Evolutionary conservation across 495 filamentous ascomycete genomes (phyloP).

Genomic region (Peziza echinospora): DNA sequence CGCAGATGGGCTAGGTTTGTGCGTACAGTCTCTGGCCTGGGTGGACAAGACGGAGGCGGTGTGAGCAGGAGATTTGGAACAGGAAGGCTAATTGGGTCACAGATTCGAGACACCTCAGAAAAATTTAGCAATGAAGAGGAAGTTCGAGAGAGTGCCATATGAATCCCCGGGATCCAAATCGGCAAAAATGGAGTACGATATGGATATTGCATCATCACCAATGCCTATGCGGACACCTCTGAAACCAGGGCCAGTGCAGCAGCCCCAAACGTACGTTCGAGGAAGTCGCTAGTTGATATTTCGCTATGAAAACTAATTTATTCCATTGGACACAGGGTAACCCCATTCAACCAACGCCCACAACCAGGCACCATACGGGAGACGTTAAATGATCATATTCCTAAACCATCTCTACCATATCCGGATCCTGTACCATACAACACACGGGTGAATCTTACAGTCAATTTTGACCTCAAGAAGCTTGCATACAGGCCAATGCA

Average conservation of each 20-base stretch:
- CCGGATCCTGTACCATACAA: conserved; percentile 4
- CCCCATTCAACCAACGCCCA: conserved; percentile 45
- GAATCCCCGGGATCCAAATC: conserved; percentile 9
- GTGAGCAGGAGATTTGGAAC: background rate
- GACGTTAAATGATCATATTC: conserved; percentile 56
- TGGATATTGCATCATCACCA: conserved; percentile 3
- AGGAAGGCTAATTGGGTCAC: background rate
- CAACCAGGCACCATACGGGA: conserved; percentile 66
- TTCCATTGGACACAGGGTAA: conserved; percentile 26
- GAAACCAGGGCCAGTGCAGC: background rate
- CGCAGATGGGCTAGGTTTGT: conserved; percentile 7
- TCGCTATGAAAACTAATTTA: no score
- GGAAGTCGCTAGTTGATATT: no score
- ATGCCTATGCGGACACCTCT: conserved; percentile 7
- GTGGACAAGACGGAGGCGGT: background rate
- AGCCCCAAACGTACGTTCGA: background rate
- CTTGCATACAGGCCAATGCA: conserved; percentile 78
- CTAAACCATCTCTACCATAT: conserved; percentile 44
- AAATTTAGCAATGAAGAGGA: conserved; percentile 39
- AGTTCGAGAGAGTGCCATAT: conserved; percentile 25
- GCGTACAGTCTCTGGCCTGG: conserved; percentile 1
- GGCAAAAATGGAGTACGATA: background rate
- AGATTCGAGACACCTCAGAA: conserved; percentile 32
- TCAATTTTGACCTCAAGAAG: conserved; percentile 70
- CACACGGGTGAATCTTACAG: conserved; percentile 55